Percentiles rank a stretch among this genome's conserved stretches.
Evolutionary conservation across 2,329 filamentous ascomycete species (phyloP).

Genomic region (Diaporthe batatas): DNA sequence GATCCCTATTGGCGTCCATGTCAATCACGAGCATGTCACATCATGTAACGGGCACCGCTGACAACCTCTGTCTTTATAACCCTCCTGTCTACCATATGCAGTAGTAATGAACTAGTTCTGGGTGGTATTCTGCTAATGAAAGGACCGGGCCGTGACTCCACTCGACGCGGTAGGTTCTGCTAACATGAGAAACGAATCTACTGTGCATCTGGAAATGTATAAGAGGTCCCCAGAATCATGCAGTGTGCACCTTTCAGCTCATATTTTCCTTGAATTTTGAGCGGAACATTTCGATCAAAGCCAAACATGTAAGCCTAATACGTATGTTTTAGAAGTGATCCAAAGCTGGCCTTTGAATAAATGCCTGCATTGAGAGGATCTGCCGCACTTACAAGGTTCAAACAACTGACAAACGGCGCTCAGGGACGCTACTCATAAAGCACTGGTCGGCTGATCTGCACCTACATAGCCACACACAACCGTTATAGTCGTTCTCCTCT

Average conservation of each 20-base stretch:
- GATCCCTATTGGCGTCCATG: neutral
- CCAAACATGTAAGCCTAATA: neutral
- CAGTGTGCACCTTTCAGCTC: neutral
- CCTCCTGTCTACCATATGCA: neutral
- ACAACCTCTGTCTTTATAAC: neutral
- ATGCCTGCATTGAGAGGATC: neutral
- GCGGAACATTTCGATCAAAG: neutral
- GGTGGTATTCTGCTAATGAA: neutral
- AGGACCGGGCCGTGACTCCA: neutral
- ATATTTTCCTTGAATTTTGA: neutral
- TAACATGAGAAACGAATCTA: neutral
- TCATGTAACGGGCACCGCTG: neutral
- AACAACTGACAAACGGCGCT: neutral
- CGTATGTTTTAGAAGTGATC: neutral
- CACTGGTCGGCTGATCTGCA: neutral
- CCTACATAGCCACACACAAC: neutral
- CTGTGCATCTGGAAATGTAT: neutral
- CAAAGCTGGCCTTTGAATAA: neutral
- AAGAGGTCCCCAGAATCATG: neutral
- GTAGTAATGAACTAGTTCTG: neutral
- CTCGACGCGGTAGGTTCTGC: neutral
- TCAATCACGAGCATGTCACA: neutral
- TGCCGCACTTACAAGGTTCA: neutral
- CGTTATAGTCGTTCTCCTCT: neutral
- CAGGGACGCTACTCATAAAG: neutral